Evolutionary conservation across 2,329 filamentous ascomycete species (phyloP).

Genomic region (Colletotrichum shisoi): DNA sequence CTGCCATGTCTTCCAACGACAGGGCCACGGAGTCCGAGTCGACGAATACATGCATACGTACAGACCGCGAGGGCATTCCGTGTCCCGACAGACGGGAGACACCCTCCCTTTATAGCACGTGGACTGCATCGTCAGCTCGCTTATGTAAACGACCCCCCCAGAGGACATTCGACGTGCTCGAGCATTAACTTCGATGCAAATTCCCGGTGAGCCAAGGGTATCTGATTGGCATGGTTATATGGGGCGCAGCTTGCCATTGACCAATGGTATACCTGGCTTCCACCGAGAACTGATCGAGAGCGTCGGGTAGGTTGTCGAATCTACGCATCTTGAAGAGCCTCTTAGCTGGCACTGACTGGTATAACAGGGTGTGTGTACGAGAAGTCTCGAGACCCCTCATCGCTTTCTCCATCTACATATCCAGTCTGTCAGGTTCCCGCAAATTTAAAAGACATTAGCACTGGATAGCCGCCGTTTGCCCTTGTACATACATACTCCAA

Average conservation of each 20-base stretch:
- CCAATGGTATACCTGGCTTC: slow-evolving; percentile 1
- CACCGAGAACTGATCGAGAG: slow-evolving; percentile 22
- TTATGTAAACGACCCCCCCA: slow-evolving; percentile 17
- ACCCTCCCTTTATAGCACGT: neutral
- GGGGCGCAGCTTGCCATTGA: slow-evolving; percentile 15
- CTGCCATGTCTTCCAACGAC: neutral
- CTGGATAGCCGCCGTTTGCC: slow-evolving; percentile 4
- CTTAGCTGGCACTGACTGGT: slow-evolving; percentile 5
- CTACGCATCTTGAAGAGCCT: slow-evolving; percentile 1
- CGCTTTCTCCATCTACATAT: neutral
- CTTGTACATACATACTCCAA: slow-evolving; percentile 8
- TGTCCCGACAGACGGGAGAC: neutral
- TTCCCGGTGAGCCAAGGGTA: slow-evolving; percentile 15
- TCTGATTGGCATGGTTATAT: slow-evolving; percentile 24
- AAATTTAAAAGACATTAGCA: slow-evolving; percentile 6
- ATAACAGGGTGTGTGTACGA: neutral
- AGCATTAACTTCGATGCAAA: slow-evolving; percentile 2
- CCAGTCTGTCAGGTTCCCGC: slow-evolving; percentile 1
- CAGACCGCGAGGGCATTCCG: neutral
- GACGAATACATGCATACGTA: neutral
- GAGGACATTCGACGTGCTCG: neutral
- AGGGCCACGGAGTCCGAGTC: neutral
- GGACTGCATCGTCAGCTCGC: slow-evolving; percentile 18
- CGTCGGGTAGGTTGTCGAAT: slow-evolving; percentile 8
- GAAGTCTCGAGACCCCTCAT: neutral